Evolutionary conservation across 108 stramenopile genomes (phyloP).

Genomic region (Skeletonema potamos): DNA sequence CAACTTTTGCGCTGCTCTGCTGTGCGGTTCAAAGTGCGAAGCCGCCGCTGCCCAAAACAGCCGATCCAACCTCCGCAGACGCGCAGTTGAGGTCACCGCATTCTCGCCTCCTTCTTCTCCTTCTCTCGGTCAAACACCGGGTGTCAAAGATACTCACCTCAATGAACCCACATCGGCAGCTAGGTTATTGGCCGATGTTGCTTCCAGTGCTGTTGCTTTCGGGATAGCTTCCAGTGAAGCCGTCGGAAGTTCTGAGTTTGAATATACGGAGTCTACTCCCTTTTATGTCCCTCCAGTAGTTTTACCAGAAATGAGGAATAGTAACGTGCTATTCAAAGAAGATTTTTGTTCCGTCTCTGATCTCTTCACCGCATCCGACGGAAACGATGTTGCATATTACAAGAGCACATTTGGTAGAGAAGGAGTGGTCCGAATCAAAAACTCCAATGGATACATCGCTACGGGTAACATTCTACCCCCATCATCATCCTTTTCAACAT

Average conservation of each 20-base stretch:
- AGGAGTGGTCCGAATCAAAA: background rate
- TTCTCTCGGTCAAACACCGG: background rate
- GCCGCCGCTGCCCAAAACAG: background rate
- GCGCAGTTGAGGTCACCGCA: background rate
- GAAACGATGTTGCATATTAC: background rate
- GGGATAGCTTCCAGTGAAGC: background rate
- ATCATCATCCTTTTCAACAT: background rate
- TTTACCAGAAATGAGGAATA: background rate
- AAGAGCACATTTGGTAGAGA: too few relatives aligned
- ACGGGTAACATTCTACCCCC: background rate
- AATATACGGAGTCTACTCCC: too few relatives aligned
- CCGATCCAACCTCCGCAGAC: background rate
- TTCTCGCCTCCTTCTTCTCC: background rate
- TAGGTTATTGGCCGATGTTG: background rate
- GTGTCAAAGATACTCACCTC: too few relatives aligned
- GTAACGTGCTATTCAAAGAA: background rate
- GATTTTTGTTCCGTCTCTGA: background rate
- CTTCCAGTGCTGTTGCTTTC: background rate
- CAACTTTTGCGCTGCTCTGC: background rate
- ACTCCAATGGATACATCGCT: background rate
- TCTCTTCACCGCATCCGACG: background rate
- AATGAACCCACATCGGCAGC: too few relatives aligned
- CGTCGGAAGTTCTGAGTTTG: too few relatives aligned
- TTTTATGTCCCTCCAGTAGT: too few relatives aligned
- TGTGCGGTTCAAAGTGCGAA: background rate